Conservation (phyloP, 768 basidiomycete genomes). For the Amyloporia xantha region DNA sequence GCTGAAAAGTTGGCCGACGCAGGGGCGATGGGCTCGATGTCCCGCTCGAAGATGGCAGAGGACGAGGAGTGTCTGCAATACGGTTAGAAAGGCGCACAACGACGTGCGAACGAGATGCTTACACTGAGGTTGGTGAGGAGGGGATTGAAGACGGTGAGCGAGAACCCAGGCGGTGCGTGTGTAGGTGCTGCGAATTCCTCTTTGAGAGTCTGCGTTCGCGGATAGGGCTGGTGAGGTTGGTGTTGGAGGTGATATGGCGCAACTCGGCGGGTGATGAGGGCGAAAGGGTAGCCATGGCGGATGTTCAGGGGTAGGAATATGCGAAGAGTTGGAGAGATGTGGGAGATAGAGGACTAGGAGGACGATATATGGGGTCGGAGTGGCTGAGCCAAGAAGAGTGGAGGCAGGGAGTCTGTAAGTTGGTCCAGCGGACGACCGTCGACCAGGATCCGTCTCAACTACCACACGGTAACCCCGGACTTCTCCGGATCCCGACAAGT, state of each 20-base stretch:
- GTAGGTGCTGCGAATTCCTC: slow-evolving; percentile 43
- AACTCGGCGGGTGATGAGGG: slow-evolving; percentile 29
- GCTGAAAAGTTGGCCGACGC: slow-evolving; percentile 33
- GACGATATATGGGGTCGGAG: background rate
- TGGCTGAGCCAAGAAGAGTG: too few species aligned
- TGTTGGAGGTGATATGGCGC: slow-evolving; percentile 49
- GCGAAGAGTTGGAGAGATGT: background rate
- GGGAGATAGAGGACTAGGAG: background rate
- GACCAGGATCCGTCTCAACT: too few species aligned
- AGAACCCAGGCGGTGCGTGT: slow-evolving; percentile 45
- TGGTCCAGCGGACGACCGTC: too few species aligned
- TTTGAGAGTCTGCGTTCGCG: slow-evolving; percentile 34
- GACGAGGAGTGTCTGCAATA: slow-evolving; percentile 58
- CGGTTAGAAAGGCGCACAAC: slow-evolving; percentile 6
- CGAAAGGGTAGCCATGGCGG: background rate
- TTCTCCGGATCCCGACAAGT: too few species aligned
- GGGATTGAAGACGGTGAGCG: slow-evolving; percentile 71
- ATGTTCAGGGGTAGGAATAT: background rate
- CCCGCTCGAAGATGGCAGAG: slow-evolving; percentile 88
- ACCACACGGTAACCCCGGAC: too few species aligned
- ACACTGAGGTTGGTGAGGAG: slow-evolving; percentile 76
- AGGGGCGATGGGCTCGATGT: slow-evolving; percentile 65
- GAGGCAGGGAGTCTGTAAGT: too few species aligned
- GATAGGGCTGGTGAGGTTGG: slow-evolving; percentile 32
- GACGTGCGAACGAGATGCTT: slow-evolving; percentile 23